These are phyloP conservation scores for Beauveria australis DNA, from an alignment of 2,329 filamentous ascomycete genomes.

Conservation along the genomic window DNA sequence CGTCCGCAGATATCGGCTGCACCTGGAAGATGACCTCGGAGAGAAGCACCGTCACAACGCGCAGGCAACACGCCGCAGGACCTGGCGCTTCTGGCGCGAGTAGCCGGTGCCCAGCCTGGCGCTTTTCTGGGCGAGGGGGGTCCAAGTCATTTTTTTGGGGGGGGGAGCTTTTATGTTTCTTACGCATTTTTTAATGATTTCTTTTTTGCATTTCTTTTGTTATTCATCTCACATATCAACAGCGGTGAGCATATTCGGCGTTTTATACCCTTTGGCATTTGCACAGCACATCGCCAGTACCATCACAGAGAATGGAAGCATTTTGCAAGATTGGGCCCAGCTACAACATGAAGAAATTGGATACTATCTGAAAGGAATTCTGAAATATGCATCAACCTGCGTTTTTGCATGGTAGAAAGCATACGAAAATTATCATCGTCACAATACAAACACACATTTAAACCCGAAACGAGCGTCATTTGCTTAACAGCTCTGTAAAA, in stretches of 20 bases:
- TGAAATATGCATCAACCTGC: background rate
- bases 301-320: slow-evolving; percentile 7
- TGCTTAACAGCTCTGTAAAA: too few species aligned
- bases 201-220: slow-evolving; percentile 4
- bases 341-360: slow-evolving; percentile 18
- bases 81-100: slow-evolving; percentile 14
- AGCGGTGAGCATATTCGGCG: slow-evolving; percentile 25
- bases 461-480: background rate
- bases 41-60: slow-evolving; percentile 16
- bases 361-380: slow-evolving; percentile 9
- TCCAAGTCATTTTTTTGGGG: background rate
- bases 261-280: slow-evolving; percentile 25
- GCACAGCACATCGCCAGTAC: background rate
- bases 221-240: background rate
- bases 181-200: slow-evolving; percentile 7
- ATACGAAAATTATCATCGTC: background rate
- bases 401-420: background rate
- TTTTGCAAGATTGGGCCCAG: slow-evolving; percentile 12
- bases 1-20: slow-evolving; percentile 53
- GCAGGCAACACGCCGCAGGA: slow-evolving; percentile 8
- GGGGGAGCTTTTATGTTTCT: background rate
- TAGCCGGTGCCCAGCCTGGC: background rate
- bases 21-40: slow-evolving; percentile 39
- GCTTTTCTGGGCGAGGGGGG: background rate
- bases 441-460: background rate